phyloP scores from a whole-genome alignment of 1,284 basidiomycete species.

The Heterobasidion annosum region DNA sequence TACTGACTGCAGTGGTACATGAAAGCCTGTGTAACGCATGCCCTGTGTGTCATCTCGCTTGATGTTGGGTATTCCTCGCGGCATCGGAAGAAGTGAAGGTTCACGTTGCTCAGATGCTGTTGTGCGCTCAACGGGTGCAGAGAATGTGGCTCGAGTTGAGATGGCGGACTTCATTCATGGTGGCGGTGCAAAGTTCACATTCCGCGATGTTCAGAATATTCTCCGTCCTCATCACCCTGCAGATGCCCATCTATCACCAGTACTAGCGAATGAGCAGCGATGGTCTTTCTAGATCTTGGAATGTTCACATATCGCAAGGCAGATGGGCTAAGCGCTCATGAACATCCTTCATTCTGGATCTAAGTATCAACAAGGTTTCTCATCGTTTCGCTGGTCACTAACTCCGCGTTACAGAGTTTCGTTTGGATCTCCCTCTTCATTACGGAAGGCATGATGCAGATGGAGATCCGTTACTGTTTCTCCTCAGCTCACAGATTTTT shows the following conservation, averaged over 20 bases:
- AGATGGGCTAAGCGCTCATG: too few species aligned
- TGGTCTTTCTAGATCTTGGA: too few species aligned
- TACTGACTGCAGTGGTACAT: conserved; percentile 66
- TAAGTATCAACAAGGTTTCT: too few species aligned
- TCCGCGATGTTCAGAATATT: not conserved
- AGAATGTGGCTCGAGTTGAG: not conserved
- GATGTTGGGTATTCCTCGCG: conserved; percentile 69
- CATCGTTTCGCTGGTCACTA: too few species aligned
- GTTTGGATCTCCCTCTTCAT: too few species aligned
- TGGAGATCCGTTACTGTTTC: not conserved
- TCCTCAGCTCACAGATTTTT: too few species aligned
- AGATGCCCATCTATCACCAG: too few species aligned
- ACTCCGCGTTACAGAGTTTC: too few species aligned
- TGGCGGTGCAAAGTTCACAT: conserved; percentile 5
- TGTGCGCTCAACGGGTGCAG: not conserved
- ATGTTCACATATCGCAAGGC: too few species aligned
- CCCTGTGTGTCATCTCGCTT: conserved; percentile 67
- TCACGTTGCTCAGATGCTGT: not conserved
- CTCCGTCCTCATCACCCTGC: too few species aligned
- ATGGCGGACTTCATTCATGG: not conserved
- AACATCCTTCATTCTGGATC: too few species aligned
- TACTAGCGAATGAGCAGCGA: too few species aligned
- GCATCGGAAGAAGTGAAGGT: conserved; percentile 36
- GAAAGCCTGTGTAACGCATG: conserved; percentile 70
- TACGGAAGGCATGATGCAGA: not conserved